These are phyloP conservation scores for Eucalyptus pauciflora DNA, from an alignment of 345 rosid genomes.

Conservation along the genomic window DNA sequence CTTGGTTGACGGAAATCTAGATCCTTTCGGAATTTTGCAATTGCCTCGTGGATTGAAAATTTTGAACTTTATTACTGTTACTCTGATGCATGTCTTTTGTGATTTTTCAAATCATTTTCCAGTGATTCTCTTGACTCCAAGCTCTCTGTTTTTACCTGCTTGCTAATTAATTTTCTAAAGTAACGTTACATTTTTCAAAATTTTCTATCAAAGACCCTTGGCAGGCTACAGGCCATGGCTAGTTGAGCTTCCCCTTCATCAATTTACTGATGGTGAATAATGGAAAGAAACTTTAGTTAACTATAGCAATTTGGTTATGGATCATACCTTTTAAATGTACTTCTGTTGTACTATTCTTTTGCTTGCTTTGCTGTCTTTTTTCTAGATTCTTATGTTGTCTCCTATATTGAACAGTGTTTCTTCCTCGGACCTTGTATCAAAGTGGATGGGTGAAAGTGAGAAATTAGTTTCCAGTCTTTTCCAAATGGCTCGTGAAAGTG, in stretches of 20 bases:
- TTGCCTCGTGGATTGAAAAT: not conserved
- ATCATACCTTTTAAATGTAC: not conserved
- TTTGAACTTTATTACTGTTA: not conserved
- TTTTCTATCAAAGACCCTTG: not conserved
- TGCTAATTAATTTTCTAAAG: not conserved
- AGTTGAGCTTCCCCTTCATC: not conserved
- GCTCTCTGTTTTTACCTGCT: not conserved
- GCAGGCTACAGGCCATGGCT: not conserved
- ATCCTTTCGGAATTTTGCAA: not conserved
- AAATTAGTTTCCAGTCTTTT: conserved; percentile 89
- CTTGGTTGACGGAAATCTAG: not conserved
- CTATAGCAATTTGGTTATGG: not conserved
- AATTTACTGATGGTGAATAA: not conserved
- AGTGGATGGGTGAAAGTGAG: conserved; percentile 99
- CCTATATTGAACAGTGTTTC: conserved; percentile 46
- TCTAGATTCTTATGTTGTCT: not conserved
- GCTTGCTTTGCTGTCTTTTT: not conserved
- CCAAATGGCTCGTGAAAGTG: conserved; percentile 94
- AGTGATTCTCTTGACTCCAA: not conserved
- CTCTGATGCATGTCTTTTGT: not conserved
- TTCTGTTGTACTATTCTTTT: not conserved
- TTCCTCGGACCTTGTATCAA: conserved; percentile 91
- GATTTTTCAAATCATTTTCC: not conserved
- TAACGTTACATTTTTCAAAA: not conserved
- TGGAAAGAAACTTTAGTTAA: not conserved